A percentile compares a stretch with the other conserved stretches of the same genome.
Evolutionary conservation across 2,329 filamentous ascomycete genomes (phyloP).

Genomic region (Pleoardoris graminearum): DNA sequence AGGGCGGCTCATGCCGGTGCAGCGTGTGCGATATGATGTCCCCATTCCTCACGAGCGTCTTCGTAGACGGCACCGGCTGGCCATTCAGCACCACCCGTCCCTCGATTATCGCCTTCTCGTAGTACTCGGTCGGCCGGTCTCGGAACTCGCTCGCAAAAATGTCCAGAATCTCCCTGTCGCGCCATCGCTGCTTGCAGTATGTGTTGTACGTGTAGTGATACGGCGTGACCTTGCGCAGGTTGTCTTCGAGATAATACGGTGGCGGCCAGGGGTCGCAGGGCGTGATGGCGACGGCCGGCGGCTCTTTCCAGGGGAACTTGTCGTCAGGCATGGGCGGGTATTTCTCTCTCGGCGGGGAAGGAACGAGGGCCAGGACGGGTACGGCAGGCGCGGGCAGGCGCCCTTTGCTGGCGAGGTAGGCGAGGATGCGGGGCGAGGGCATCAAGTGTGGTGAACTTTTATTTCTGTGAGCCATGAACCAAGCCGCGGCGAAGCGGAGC

Average conservation of each 20-base stretch:
- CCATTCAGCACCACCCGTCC: conserved; percentile 83
- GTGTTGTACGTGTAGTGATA: conserved; percentile 97
- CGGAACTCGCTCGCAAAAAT: conserved; percentile 92
- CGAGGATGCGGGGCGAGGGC: conserved; percentile 57
- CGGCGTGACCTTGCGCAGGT: conserved; percentile 78
- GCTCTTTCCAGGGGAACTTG: conserved; percentile 47
- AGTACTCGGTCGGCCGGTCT: conserved; percentile 84
- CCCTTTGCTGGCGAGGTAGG: conserved; percentile 56
- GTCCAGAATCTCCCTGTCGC: conserved; percentile 76
- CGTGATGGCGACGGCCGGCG: conserved; percentile 56
- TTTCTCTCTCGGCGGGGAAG: conserved; percentile 32
- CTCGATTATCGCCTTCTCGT: conserved; percentile 74
- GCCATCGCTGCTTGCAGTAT: conserved; percentile 91
- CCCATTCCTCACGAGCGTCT: conserved; percentile 80
- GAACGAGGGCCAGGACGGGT: conserved; percentile 52
- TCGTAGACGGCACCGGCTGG: conserved; percentile 64
- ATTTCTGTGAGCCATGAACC: neutral
- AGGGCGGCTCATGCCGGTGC: conserved; percentile 93
- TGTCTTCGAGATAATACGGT: conserved; percentile 83
- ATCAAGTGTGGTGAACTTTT: conserved; percentile 43
- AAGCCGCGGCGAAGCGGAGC: neutral
- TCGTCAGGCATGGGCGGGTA: conserved; percentile 37
- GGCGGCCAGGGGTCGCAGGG: conserved; percentile 59
- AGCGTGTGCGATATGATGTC: conserved; percentile 90
- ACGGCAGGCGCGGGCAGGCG: conserved; percentile 36